Conservation (phyloP, 2,329 filamentous ascomycete species). For the Exophiala dermatitidis region DNA sequence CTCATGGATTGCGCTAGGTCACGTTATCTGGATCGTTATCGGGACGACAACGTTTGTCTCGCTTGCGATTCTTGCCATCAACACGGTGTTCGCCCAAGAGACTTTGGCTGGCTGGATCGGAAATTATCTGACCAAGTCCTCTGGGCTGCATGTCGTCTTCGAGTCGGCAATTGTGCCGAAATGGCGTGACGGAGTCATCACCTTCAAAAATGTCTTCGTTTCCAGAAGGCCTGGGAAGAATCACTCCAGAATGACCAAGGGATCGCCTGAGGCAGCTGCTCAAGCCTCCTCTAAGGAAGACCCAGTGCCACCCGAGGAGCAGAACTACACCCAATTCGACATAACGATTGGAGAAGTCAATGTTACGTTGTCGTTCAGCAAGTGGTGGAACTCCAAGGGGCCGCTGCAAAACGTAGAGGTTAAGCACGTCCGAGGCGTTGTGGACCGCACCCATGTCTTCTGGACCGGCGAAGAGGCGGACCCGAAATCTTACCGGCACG, state of each 20-base stretch:
- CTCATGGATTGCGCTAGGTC: slow-evolving; percentile 90
- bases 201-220: slow-evolving; percentile 93
- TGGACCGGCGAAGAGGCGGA: slow-evolving; percentile 65
- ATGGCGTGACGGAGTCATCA: slow-evolving; percentile 92
- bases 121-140: slow-evolving; percentile 89
- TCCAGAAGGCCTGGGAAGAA: slow-evolving; percentile 80
- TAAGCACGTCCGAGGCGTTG: slow-evolving; percentile 82
- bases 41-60: slow-evolving; percentile 98
- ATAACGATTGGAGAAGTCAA: slow-evolving; percentile 92
- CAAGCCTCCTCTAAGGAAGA: slow-evolving; percentile 66
- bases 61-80: slow-evolving; percentile 79
- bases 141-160: slow-evolving; percentile 88
- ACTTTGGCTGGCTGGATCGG: slow-evolving; percentile 88
- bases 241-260: slow-evolving; percentile 75
- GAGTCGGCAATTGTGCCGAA: slow-evolving; percentile 96
- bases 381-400: slow-evolving; percentile 98
- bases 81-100: slow-evolving; percentile 96
- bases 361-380: slow-evolving; percentile 92
- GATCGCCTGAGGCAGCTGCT: slow-evolving; percentile 75
- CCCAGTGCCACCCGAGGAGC: slow-evolving; percentile 59
- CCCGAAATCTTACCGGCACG: slow-evolving; percentile 78
- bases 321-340: slow-evolving; percentile 97
- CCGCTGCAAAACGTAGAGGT: slow-evolving; percentile 87
- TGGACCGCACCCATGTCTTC: slow-evolving; percentile 77
- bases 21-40: slow-evolving; percentile 90